Percentiles rank a stretch among this genome's conserved stretches.
These are phyloP conservation scores for Pseudovirgaria hyperparasitica DNA, from an alignment of 2,329 filamentous ascomycete genomes.

Conservation along the genomic window DNA sequence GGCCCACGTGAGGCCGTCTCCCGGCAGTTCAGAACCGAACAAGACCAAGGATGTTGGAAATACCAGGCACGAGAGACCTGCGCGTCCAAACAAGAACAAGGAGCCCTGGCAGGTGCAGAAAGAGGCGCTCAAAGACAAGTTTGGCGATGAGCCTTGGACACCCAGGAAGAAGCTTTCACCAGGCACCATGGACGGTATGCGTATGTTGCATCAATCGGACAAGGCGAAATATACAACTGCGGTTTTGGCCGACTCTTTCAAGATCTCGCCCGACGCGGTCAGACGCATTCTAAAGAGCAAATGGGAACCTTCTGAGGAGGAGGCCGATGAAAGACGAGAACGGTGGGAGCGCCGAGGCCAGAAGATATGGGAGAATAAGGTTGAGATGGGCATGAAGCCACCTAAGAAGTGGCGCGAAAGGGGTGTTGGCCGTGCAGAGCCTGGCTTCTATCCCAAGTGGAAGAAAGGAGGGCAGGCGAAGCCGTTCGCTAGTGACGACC, in stretches of 20 bases:
- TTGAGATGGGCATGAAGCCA: constrained; percentile 41
- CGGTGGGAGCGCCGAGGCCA: constrained; percentile 37
- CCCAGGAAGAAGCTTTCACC: constrained; percentile 82
- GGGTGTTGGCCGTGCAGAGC: constrained; percentile 24
- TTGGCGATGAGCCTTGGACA: constrained; percentile 62
- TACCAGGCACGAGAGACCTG: constrained; percentile 1
- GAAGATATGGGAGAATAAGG: constrained; percentile 35
- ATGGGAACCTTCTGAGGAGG: constrained; percentile 47
- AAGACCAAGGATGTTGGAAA: no score
- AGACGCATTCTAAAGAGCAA: constrained; percentile 74
- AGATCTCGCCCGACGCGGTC: constrained; percentile 77
- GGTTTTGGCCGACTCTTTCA: constrained; percentile 63
- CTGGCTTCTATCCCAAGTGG: constrained; percentile 19
- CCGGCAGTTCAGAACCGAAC: no score
- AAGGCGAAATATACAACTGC: constrained; percentile 65
- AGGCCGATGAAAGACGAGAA: constrained; percentile 28
- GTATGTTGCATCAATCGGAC: constrained; percentile 64
- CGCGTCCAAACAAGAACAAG: no score
- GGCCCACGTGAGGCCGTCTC: no score
- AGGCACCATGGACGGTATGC: constrained; percentile 81
- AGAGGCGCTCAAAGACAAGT: constrained; percentile 60
- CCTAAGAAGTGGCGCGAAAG: constrained; percentile 38
- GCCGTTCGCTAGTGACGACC: no score
- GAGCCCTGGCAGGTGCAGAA: constrained; percentile 68
- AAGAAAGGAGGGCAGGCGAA: constrained; percentile 15